Percentiles rank a stretch among this genome's conserved stretches.
phyloP scores from a whole-genome alignment of 805 yeast species.

The Debaryomyces hansenii region DNA sequence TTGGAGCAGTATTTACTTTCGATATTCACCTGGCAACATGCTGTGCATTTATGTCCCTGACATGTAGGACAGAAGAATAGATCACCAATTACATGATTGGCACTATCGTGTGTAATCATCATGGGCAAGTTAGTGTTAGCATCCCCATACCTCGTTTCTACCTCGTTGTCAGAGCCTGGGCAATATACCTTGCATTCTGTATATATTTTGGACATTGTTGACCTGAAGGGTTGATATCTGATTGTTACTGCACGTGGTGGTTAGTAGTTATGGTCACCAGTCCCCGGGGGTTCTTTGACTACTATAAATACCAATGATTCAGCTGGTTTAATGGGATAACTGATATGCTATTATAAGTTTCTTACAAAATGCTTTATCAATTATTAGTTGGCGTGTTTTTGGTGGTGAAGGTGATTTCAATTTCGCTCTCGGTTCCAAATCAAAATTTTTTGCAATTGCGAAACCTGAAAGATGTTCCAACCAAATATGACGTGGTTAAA shows the following conservation, averaged over 20 bases:
- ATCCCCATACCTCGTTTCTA: neutral
- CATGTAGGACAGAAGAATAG: constrained; percentile 39
- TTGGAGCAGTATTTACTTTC: constrained; percentile 36
- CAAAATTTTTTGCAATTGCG: neutral
- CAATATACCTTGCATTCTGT: constrained; percentile 11
- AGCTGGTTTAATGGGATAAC: too few species aligned
- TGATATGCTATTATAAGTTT: too few species aligned
- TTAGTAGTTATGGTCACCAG: too few species aligned
- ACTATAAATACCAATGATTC: too few species aligned
- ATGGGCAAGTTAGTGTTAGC: neutral
- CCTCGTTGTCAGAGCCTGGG: neutral
- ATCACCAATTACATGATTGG: constrained; percentile 8
- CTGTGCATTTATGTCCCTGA: constrained; percentile 26
- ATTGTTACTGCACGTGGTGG: neutral
- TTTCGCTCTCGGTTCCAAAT: neutral
- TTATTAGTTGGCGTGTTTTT: neutral
- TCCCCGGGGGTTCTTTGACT: too few species aligned
- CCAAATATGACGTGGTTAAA: constrained; percentile 8
- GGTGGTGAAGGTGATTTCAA: neutral
- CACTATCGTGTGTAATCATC: neutral
- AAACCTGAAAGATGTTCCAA: neutral
- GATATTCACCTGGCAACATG: constrained; percentile 24
- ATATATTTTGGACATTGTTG: constrained; percentile 22
- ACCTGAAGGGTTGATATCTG: neutral
- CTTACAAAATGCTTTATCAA: neutral